Base-by-base conservation (phyloP, 2,329 filamentous ascomycete species). In the Aspergillus thermomutatus region DNA sequence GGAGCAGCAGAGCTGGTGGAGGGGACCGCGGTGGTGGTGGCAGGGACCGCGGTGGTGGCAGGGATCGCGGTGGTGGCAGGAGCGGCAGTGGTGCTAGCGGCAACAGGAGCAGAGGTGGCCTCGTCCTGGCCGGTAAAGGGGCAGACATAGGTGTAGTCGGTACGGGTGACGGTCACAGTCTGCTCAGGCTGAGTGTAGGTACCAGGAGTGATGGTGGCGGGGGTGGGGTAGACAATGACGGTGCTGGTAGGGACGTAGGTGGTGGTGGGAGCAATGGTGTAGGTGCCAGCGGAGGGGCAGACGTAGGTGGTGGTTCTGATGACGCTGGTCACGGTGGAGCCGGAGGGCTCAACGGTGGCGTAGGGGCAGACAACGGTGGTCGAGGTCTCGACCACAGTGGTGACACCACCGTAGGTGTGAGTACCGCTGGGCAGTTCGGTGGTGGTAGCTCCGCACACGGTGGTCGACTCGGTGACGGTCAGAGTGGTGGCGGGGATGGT, bases 401-500 rank as follows among this genome's bases (percentile, higher is more conserved):
- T 90, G 57, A 89, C 83, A 79, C 88, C 88, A 65, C 88, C 89
- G 61, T 87, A 76, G 63, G 87, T 90, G 81, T 89, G 80, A 45
- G 81, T 84, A 69, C 89, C 89, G 57, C 81, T 72, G 53, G 86
- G 77, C 50, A 90, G 79, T 51, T 80, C 74, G 64, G 87, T 88
- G 57, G 83, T 81, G 61, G 84, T 80, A 52, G 83, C 82, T 65
- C 75, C 87, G 73, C 83, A 86, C 60, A 89, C 87, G 41, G 86
- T 89, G 64, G 86, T 88, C 58, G 83, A 82, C 73, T 85, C 79
- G 60, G 81, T 86, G 64, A 92, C 77, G 59, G 84, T 87, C 63
- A 90, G 70, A 60, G 88, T 92, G 64, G 83, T 88, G 58, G 88
- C 87, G 64, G 87, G 86, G 80, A 90, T 85, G 64, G 88, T 91